These are phyloP conservation scores for Cicer pinnatifidum DNA, from an alignment of 306 rosid genomes.

Conservation along the genomic window DNA sequence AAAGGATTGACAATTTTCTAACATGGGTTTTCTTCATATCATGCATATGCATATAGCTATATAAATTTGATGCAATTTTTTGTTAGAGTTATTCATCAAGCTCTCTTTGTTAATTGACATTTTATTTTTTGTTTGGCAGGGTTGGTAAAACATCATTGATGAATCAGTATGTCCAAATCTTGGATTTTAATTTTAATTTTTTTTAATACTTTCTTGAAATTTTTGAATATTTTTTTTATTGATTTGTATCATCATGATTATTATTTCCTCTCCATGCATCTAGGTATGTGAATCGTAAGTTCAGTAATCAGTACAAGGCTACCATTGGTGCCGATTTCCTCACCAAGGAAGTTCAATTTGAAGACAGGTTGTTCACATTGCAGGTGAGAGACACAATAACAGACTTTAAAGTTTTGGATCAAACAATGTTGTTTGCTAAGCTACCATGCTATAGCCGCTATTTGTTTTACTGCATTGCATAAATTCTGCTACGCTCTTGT, in stretches of 20 bases:
- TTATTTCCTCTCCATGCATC: constrained; percentile 26
- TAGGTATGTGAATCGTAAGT: constrained; percentile 98
- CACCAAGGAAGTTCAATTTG: constrained; percentile 98
- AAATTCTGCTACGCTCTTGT: no score
- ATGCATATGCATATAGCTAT: background rate
- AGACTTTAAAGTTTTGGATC: background rate
- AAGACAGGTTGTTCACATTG: constrained; percentile 94
- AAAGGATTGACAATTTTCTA: constrained; percentile 19
- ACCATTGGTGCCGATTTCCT: constrained; percentile 99
- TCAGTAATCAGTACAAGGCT: constrained; percentile 98
- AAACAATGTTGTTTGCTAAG: no score
- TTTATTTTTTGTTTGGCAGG: constrained; percentile 63
- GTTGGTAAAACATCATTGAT: constrained; percentile 97
- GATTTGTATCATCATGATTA: constrained; percentile 33
- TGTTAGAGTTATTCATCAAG: constrained; percentile 27
- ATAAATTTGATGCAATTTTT: background rate
- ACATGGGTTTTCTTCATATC: background rate
- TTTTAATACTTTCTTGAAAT: constrained; percentile 10
- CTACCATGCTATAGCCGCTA: no score
- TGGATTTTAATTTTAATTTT: constrained; percentile 33
- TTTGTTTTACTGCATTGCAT: no score
- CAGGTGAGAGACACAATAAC: constrained; percentile 65
- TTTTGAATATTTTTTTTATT: constrained; percentile 16
- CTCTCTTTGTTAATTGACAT: constrained; percentile 31
- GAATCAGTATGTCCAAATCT: constrained; percentile 76